Evolutionary conservation across 2,329 filamentous ascomycete genomes (phyloP).

Genomic region (Diplodia corticola): DNA sequence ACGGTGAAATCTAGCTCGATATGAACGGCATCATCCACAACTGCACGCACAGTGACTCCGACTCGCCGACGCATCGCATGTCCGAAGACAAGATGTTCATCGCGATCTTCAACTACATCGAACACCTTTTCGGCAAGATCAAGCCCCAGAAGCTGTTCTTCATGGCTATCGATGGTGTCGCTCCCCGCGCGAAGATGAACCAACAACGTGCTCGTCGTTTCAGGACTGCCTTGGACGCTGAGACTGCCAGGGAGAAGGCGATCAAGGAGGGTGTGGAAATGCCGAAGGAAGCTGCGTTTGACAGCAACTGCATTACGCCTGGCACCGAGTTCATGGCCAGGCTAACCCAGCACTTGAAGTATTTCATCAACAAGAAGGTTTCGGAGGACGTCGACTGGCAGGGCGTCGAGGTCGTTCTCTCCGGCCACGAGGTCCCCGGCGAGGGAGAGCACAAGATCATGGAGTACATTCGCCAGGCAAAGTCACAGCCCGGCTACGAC

Average conservation of each 20-base stretch:
- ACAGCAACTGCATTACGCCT: conserved; percentile 98
- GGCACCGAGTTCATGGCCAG: conserved; percentile 98
- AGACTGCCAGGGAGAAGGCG: conserved; percentile 88
- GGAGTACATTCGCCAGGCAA: conserved; percentile 98
- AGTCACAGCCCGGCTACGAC: conserved; percentile 90
- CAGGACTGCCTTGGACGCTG: conserved; percentile 86
- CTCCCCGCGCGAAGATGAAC: conserved; percentile 98
- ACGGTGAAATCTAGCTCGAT: conserved; percentile 60
- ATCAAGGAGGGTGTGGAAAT: conserved; percentile 85
- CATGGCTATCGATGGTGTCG: conserved; percentile 98
- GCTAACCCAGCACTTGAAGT: conserved; percentile 88
- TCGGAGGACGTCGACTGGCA: conserved; percentile 98
- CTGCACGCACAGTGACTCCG: conserved; percentile 95
- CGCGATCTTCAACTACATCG: conserved; percentile 99
- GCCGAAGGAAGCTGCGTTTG: conserved; percentile 92
- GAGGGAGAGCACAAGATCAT: conserved; percentile 99
- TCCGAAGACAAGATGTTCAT: conserved; percentile 99
- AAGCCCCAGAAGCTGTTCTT: conserved; percentile 98
- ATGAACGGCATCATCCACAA: conserved; percentile 99
- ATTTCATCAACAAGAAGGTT: conserved; percentile 98
- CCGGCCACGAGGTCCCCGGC: conserved; percentile 94
- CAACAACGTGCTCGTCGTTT: conserved; percentile 96
- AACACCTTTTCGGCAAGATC: conserved; percentile 97
- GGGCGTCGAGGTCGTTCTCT: conserved; percentile 91
- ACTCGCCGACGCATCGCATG: conserved; percentile 87